Base-by-base conservation (phyloP, 2,329 filamentous ascomycete genomes). In the Aspergillus sclerotialis region DNA sequence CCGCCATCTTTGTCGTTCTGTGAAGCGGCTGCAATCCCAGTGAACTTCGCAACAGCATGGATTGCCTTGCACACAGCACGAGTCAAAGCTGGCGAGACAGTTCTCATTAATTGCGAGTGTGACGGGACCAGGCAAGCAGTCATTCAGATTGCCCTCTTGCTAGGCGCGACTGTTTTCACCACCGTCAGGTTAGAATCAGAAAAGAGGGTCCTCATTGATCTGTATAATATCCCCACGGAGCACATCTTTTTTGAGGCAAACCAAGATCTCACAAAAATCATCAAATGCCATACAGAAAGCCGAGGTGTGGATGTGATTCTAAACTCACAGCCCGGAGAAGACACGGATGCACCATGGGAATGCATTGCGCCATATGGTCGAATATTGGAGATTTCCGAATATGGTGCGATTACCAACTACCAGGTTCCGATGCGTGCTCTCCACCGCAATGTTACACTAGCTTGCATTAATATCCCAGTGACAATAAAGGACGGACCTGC, bases 341-440 rank as follows among this genome's bases (percentile, higher is more conserved):
- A 37, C 4, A 30, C 50, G 5, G 25, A 27, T 19, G 44, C 37
- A 12, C 38, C 35, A 5, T 48, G 38, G 35, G 28, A 38, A 2
- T 44, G 40, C 24, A 26, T 46, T 7, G 38, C 33, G 32, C 42
- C 48, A 3, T 68, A 63, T 27, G 69, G 67, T 0, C 56, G 46
- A 2, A 62, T 73, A 52, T 41, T 72, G 0, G 68, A 72, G 30
- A 61, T 72, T 16, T 65, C 65, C 8, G 65, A 64, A 40, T 46
- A 59, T 3, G 65, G 70, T 32, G 47, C 69, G 7, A 10, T 23
- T n/a, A 21, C 28, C 7, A 11, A 31, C 13, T 15, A 15, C 11
- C 12, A 29, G 10, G 14, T 38, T 12, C 31, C 32, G 6, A 38
- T 38, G 36, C 14, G 27, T 4, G 21, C 12, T 7, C 34, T 38